A percentile compares a stretch with the other conserved stretches of the same genome.
Conservation (phyloP, 2,329 filamentous ascomycete genomes). For the Colletotrichum eremochloae region DNA sequence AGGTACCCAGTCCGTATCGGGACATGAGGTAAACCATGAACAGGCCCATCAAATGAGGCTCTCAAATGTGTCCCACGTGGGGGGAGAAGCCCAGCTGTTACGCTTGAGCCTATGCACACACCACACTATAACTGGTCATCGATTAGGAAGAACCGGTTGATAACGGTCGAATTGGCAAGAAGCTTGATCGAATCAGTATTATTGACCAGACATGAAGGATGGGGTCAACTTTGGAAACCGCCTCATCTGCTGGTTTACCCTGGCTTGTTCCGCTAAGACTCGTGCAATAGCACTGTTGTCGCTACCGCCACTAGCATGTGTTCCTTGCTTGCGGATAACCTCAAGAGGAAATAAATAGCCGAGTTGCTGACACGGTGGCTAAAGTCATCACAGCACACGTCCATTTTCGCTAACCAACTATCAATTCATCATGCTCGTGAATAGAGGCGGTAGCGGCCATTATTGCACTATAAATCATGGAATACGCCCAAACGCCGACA, state of each 20-base stretch:
- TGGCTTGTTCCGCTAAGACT: background rate
- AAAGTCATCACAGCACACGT: background rate
- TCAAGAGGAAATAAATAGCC: no score
- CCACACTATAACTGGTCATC: background rate
- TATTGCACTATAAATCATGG: background rate
- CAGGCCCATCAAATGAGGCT: slow-evolving; percentile 40
- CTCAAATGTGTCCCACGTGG: slow-evolving; percentile 38
- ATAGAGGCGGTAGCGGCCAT: background rate
- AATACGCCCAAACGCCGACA: background rate
- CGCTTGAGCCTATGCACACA: slow-evolving; percentile 32
- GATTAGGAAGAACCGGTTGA: background rate
- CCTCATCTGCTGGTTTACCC: background rate
- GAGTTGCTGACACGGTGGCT: background rate
- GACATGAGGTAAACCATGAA: slow-evolving; percentile 13
- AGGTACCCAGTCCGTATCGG: slow-evolving; percentile 14
- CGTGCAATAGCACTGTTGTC: background rate
- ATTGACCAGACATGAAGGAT: background rate
- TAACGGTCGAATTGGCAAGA: background rate
- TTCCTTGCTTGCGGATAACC: background rate
- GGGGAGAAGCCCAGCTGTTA: slow-evolving; percentile 2
- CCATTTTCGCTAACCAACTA: background rate
- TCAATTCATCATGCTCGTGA: background rate
- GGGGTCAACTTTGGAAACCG: background rate
- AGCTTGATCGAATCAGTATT: background rate
- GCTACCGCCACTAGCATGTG: background rate